Evolutionary conservation across 1,139 yeast species (phyloP), one percentile per base, ranked within the genome.

Genomic region (Zhuliangozyma parablackwelliae): DNA sequence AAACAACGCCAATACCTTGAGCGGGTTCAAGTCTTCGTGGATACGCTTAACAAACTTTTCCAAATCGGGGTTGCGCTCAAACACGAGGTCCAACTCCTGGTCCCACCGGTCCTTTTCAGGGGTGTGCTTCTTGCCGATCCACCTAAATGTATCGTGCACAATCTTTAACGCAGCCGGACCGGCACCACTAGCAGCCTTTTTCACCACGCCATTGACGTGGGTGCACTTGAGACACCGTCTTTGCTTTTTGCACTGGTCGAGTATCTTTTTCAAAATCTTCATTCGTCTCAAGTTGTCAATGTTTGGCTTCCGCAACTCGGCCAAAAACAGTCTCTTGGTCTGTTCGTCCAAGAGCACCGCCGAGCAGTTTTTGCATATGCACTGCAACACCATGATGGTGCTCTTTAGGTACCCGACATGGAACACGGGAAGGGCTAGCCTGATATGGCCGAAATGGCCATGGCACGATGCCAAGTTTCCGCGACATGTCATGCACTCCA

Each of bases 361-460:
- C 1, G 95, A 85, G 64, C 99, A 94, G 48, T 76, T 80, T 59
- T 94, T 94, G 70, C 99, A 94, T 45, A 94, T 82, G 42, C 87
- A 80, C 60, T 94, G 98, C 39, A 94, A 66, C 35, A 94, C 90
- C 53, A 82, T 84, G 46, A 94, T 86, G 29, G 88, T 86, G 29
- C 94, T 82, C 59, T 90, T 92, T 72, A 94, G 92, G 58, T 89
- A 94, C 6, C 99, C 99, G 32, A 92, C 95, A 56, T 94, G 98
- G 65, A 92, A 94, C 12, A 90, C 97, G 2, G 99, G 99, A 35
- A 94, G 69, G 0, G 97, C 96, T 37, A 94, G 72, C 49, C 88
- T 78, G 46, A 94, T 79, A 55, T 94, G 96, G 31, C 99, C 99
- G 59, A 94, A 94, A 64, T 94, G 99, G 38, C 99, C 99, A 62